Conservation (phyloP, 148 eudicot species). For the Silene conica region DNA sequence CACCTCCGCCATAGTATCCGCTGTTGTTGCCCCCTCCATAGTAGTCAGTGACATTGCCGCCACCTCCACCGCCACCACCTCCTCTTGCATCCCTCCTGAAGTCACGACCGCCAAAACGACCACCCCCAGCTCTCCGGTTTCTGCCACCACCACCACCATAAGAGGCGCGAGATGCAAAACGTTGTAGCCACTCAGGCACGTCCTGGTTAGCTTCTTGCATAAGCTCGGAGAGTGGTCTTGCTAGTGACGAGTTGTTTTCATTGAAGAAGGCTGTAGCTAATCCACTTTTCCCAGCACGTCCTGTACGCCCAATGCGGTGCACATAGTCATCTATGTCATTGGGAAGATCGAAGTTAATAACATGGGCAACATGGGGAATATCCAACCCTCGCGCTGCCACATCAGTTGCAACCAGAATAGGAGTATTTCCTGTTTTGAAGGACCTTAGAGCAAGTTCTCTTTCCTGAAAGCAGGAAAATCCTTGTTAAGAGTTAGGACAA, state of each 20-base stretch:
- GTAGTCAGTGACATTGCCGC: conserved; percentile 28
- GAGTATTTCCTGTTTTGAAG: conserved; percentile 71
- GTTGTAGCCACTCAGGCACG: conserved; percentile 67
- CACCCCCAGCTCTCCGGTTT: conserved; percentile 44
- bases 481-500: not conserved
- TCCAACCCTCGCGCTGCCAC: conserved; percentile 91
- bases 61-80: conserved; percentile 28
- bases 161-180: conserved; percentile 46
- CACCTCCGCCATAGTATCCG: conserved; percentile 31
- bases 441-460: conserved; percentile 76
- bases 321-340: conserved; percentile 85
- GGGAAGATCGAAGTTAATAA: conserved; percentile 81
- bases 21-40: conserved; percentile 40
- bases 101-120: conserved; percentile 67
- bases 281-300: conserved; percentile 85
- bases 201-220: conserved; percentile 88
- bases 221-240: conserved; percentile 57
- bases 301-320: conserved; percentile 87
- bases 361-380: conserved; percentile 81
- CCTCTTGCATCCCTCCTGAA: conserved; percentile 49
- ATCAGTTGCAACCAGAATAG: conserved; percentile 83
- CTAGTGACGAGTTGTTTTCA: conserved; percentile 55
- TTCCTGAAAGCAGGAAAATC: conserved; percentile 42
- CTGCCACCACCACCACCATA: conserved; percentile 62
- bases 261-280: conserved; percentile 87